Conservation (phyloP, 352 stramenopile species). For the Phytophthora podocarpi region DNA sequence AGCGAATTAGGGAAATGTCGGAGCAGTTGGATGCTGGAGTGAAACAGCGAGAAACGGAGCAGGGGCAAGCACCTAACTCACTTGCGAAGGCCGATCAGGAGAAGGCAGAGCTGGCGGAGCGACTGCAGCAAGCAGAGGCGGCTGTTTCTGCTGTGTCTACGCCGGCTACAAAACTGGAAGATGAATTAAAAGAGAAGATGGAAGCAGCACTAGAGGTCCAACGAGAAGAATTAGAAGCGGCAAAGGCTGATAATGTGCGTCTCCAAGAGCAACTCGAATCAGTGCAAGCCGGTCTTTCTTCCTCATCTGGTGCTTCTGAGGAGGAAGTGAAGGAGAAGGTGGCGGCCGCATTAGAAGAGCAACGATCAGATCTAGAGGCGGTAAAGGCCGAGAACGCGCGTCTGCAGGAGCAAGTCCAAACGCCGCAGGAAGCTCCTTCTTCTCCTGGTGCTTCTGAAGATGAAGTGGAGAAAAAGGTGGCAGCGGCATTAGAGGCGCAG, state of each 20-base stretch:
- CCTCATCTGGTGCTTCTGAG: constrained; percentile 2
- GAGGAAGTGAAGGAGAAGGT: constrained; percentile 16
- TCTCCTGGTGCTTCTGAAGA: not conserved
- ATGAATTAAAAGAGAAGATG: constrained; percentile 10
- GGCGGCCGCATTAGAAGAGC: constrained; percentile 5
- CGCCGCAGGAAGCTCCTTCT: constrained; percentile 1
- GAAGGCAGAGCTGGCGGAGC: constrained; percentile 18
- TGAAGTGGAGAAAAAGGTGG: constrained; percentile 8
- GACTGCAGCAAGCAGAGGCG: constrained; percentile 21
- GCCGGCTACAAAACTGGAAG: not conserved
- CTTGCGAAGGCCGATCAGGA: constrained; percentile 24
- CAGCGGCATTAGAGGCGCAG: constrained; percentile 7
- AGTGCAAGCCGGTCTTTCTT: too few relatives aligned
- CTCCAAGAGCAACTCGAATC: constrained; percentile 17
- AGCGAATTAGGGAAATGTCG: constrained; percentile 21
- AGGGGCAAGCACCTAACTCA: constrained; percentile 4
- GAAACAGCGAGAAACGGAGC: constrained; percentile 15
- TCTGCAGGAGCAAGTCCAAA: constrained; percentile 17
- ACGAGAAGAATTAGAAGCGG: constrained; percentile 6
- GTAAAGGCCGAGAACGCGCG: constrained; percentile 22
- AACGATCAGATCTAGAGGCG: constrained; percentile 16
- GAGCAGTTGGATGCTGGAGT: constrained; percentile 23
- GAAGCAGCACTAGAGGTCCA: constrained; percentile 4
- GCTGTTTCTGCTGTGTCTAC: not conserved
- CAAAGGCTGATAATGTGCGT: constrained; percentile 7